Base-by-base conservation (phyloP, 2,329 filamentous ascomycete species). In the Sphaceloma murrayae region DNA sequence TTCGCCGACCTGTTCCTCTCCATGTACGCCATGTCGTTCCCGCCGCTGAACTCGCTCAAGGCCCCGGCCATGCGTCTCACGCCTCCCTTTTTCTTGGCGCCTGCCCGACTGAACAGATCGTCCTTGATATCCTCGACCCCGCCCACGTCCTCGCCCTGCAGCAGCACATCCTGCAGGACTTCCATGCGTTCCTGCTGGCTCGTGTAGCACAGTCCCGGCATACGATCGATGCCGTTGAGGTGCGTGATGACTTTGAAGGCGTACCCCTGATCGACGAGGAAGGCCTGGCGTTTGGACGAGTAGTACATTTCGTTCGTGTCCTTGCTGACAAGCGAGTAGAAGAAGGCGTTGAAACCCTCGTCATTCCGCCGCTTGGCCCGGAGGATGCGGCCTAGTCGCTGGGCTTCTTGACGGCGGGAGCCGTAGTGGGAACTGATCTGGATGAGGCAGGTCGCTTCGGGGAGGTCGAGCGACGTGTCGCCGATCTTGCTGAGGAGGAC, bases 231-330 rank as follows among this genome's bases (percentile, higher is more conserved):
- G 40, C 89, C 91, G 56, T 88, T 82, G 5, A 98, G 73, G 57
- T 94, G 86, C 0, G 91, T 98, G 60, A 98, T 98, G 50, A 96
- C 89, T 61, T 96, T 96, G 74, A 98, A 98, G 0, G 91, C 89
- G 60, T 98, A 98, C 7, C 91, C 91, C 64, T 98, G 91, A 53
- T 98, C 91, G 16, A 98, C 88, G 1, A 98, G 72, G 67, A 98
- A 98, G 1, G 91, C 89, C 63, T 98, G 91, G 7, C 91, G 77
- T 64, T 95, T 96, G 3, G 87, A 88, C 0, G 89, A 95, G 62
- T 94, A 98, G 60, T 80, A 91, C 89, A 98, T 96, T 62, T 98
- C 91, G 49, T 88, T 82, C 0, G 91, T 98, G 59, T 98, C 91
- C 62, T 96, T 96, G 4, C 85, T 94, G 3, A 98, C 91, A 1